A percentile compares a stretch with the other conserved stretches of the same genome.
phyloP scores from a whole-genome alignment of 2,329 filamentous ascomycete genomes.

The Microdochium nivale region DNA sequence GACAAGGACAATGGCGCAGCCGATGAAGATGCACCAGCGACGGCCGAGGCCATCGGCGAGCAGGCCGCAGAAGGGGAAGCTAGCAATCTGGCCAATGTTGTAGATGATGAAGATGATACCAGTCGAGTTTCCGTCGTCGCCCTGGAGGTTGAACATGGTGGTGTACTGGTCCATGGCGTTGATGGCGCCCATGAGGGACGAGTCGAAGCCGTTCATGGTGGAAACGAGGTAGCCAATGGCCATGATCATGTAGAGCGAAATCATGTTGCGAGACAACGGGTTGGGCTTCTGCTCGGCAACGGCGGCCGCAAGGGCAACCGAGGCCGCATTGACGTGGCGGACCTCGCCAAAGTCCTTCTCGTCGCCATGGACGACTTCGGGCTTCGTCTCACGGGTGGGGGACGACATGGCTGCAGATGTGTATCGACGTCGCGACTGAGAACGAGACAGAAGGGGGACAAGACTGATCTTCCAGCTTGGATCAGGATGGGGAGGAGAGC shows the following conservation, averaged over 20 bases:
- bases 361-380: constrained; percentile 8
- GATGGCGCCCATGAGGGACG: constrained; percentile 42
- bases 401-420: constrained; percentile 6
- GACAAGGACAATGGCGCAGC: constrained; percentile 40
- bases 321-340: constrained; percentile 25
- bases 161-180: constrained; percentile 45
- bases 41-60: constrained; percentile 43
- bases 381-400: constrained; percentile 8
- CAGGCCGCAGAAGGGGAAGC: constrained; percentile 42
- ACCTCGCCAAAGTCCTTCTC: constrained; percentile 17
- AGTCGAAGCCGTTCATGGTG: constrained; percentile 50
- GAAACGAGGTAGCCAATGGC: constrained; percentile 30
- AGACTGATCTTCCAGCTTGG: not conserved
- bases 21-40: constrained; percentile 46
- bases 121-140: constrained; percentile 32
- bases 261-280: constrained; percentile 22
- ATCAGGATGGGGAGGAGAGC: not conserved
- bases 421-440: not conserved
- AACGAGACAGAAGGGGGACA: not conserved
- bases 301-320: constrained; percentile 24
- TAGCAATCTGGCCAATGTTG: constrained; percentile 39
- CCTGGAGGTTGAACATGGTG: constrained; percentile 35
- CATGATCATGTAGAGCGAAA: constrained; percentile 28
- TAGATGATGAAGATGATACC: constrained; percentile 39
- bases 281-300: constrained; percentile 24